Conservation (phyloP, 768 basidiomycete species). For the Mrakia hoshinonis region DNA sequence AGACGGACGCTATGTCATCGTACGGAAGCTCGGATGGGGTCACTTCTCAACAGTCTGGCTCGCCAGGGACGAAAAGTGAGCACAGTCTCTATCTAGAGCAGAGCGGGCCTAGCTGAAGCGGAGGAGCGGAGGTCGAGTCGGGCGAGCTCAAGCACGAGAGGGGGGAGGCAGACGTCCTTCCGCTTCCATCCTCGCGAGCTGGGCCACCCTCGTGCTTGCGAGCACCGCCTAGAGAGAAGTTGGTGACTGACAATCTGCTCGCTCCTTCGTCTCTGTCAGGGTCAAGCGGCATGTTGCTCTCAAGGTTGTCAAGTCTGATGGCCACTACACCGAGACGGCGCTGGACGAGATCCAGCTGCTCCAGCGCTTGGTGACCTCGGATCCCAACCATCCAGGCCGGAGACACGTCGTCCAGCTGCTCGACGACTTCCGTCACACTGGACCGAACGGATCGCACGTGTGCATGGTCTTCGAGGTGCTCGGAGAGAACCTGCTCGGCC, state of each 20-base stretch:
- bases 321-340: slow-evolving; percentile 94
- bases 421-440: slow-evolving; percentile 93
- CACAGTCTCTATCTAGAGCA: slow-evolving; percentile 23
- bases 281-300: slow-evolving; percentile 93
- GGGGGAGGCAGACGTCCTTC: background rate
- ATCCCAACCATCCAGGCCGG: slow-evolving; percentile 71
- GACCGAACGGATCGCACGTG: slow-evolving; percentile 92
- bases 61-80: slow-evolving; percentile 41
- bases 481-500: slow-evolving; percentile 84
- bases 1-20: slow-evolving; percentile 69
- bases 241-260: background rate
- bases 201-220: slow-evolving; percentile 18
- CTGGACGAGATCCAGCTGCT: slow-evolving; percentile 97
- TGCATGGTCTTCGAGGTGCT: slow-evolving; percentile 99
- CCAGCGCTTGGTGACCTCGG: slow-evolving; percentile 82
- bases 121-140: slow-evolving; percentile 9
- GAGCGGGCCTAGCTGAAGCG: slow-evolving; percentile 2
- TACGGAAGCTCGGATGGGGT: slow-evolving; percentile 94
- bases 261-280: slow-evolving; percentile 45
- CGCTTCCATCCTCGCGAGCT: background rate
- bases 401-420: slow-evolving; percentile 95
- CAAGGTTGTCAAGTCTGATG: slow-evolving; percentile 97
- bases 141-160: background rate
- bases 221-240: no score
- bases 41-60: slow-evolving; percentile 61